Evolutionary conservation across 2,329 filamentous ascomycete species (phyloP), one percentile per base, ranked within the genome.

Genomic region (Fusarium fujikuroi): DNA sequence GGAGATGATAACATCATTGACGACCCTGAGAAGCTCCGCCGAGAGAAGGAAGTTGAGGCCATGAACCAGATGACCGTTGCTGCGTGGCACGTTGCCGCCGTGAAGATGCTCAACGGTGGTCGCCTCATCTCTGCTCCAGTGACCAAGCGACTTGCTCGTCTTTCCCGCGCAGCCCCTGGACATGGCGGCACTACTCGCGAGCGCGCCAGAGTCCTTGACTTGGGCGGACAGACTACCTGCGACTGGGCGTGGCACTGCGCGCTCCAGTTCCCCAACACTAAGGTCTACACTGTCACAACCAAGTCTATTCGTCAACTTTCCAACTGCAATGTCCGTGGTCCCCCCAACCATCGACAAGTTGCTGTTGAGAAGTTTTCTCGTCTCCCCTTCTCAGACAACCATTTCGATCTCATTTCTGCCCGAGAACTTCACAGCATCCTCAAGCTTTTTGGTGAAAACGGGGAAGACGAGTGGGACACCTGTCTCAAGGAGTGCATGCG

Each of bases 191-290:
- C 82, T 23, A 79, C 82, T 58, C 84, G 85, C 66, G 84, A 89
- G 65, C 87, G 91, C 30, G 84, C 91, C 7, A 87, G 92, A 39
- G 92, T 98, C 64, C 88, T 98, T 32, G 95, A 98, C 79, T 90
- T 98, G 39, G 95, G 93, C 54, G 95, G 95, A 49, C 92, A 95
- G 79, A 88, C 92, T 1, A 90, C 93, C 19, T 95, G 94, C 79
- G 95, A 97, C 82, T 99, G 96, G 96, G 95, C 93, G 28, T 99
- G 96, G 96, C 92, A 96, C 79, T 93, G 94, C 65, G 95, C 96
- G 2, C 87, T 93, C 54, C 92, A 95, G 80, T 96, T 95, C 81
- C 94, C 93, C 23, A 92, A 94, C 80, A 89, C 93, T 63, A 95
- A 94, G 80, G 90, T 98, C 60, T 97, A 95, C 84, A 98, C 95